A percentile compares a stretch with the other conserved stretches of the same genome.
Conservation (phyloP, 1,284 basidiomycete species). For the Fistulina hepatica region DNA sequence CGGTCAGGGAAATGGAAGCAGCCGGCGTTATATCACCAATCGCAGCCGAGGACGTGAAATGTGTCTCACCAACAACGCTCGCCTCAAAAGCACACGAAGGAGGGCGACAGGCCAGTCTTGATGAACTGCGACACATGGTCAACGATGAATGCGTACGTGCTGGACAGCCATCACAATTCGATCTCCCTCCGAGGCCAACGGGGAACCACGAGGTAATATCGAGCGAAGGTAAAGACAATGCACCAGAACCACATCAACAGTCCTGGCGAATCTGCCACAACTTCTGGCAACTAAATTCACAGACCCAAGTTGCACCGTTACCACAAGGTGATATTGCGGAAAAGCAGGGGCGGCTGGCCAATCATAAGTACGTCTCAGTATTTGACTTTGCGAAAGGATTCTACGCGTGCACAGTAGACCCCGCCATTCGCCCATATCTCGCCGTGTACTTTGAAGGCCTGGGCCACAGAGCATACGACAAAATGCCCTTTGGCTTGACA, state of each 20-base stretch:
- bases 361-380: slow-evolving; percentile 21
- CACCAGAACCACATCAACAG: slow-evolving; percentile 3
- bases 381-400: slow-evolving; percentile 25
- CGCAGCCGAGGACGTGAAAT: slow-evolving; percentile 8
- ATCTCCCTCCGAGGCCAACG: slow-evolving; percentile 3
- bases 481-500: slow-evolving; percentile 33
- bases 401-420: slow-evolving; percentile 23
- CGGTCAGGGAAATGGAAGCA: slow-evolving; percentile 24
- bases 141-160: slow-evolving; percentile 15
- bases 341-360: slow-evolving; percentile 25
- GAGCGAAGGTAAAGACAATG: background rate
- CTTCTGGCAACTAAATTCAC: slow-evolving; percentile 18
- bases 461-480: slow-evolving; percentile 26
- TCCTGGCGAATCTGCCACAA: slow-evolving; percentile 28
- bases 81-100: slow-evolving; percentile 18
- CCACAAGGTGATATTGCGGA: slow-evolving; percentile 25
- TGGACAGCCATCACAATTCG: slow-evolving; percentile 13
- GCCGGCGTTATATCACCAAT: slow-evolving; percentile 5
- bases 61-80: slow-evolving; percentile 9
- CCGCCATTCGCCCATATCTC: slow-evolving; percentile 24
- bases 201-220: background rate
- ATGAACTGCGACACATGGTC: slow-evolving; percentile 6
- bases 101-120: slow-evolving; percentile 17
- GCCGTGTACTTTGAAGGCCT: slow-evolving; percentile 29
- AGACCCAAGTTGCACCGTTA: slow-evolving; percentile 17